Evolutionary conservation across 495 filamentous ascomycete genomes (phyloP).

Genomic region (Penicillium angulare): DNA sequence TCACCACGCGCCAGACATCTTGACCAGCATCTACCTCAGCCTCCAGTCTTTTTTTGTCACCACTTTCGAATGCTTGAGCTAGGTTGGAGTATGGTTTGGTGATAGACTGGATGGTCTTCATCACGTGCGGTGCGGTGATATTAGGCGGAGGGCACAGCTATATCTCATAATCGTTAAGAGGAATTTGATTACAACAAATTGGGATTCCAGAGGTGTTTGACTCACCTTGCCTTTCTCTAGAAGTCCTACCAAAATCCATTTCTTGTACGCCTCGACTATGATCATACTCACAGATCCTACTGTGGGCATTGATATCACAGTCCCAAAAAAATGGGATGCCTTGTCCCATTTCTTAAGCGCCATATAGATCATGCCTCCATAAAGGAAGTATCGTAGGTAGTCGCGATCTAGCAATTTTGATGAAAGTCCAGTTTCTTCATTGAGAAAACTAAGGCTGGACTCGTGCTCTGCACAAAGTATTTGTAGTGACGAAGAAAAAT

Average conservation of each 20-base stretch:
- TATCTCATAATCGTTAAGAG: too few relatives aligned
- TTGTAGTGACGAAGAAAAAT: constrained; percentile 14
- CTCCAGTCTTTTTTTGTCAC: constrained; percentile 53
- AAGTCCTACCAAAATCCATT: constrained; percentile 80
- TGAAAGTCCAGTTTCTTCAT: constrained; percentile 56
- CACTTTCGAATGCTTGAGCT: constrained; percentile 63
- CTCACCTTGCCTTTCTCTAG: constrained; percentile 67
- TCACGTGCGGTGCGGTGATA: constrained; percentile 43
- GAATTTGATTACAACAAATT: too few relatives aligned
- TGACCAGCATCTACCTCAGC: constrained; percentile 56
- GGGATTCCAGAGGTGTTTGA: constrained; percentile 18
- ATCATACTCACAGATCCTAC: constrained; percentile 62
- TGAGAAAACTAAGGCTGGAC: constrained; percentile 51
- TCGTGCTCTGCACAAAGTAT: constrained; percentile 31
- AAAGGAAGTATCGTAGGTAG: constrained; percentile 75
- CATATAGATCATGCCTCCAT: constrained; percentile 77
- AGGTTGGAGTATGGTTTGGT: constrained; percentile 70
- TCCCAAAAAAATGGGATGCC: constrained; percentile 68
- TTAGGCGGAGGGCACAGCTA: constrained; percentile 42
- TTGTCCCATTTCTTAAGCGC: constrained; percentile 66
- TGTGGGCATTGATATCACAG: constrained; percentile 64
- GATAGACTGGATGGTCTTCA: constrained; percentile 57
- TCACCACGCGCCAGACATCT: constrained; percentile 58
- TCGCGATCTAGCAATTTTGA: constrained; percentile 52
- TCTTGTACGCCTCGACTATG: constrained; percentile 90